A percentile compares a stretch with the other conserved stretches of the same genome.
These are phyloP conservation scores for Pilasporangium apinafurcum DNA, from an alignment of 352 stramenopile genomes.

Conservation along the genomic window DNA sequence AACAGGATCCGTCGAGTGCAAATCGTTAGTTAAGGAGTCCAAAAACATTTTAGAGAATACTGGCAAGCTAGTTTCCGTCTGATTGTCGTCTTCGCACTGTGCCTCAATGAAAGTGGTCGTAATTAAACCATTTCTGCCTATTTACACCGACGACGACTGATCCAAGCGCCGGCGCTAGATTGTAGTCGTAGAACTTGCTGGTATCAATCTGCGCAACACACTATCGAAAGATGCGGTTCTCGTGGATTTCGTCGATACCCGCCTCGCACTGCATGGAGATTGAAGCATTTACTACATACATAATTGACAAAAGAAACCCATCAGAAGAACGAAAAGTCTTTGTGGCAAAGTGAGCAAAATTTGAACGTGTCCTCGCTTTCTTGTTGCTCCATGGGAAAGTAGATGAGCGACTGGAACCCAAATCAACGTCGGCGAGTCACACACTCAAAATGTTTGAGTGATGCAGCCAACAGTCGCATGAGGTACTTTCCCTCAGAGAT, in stretches of 20 bases:
- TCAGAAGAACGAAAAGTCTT: slow-evolving; percentile 34
- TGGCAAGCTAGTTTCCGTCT: slow-evolving; percentile 19
- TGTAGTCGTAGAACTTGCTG: slow-evolving; percentile 40
- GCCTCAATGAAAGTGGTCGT: slow-evolving; percentile 12
- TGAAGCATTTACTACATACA: slow-evolving; percentile 39
- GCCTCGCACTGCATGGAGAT: slow-evolving; percentile 35
- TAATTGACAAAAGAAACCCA: slow-evolving; percentile 48
- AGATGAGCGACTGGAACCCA: slow-evolving; percentile 62
- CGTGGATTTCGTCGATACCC: slow-evolving; percentile 22
- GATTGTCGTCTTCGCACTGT: slow-evolving; percentile 13
- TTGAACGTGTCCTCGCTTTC: slow-evolving; percentile 11
- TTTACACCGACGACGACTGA: slow-evolving; percentile 32
- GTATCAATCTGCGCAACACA: slow-evolving; percentile 37
- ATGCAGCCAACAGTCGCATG: slow-evolving; percentile 38
- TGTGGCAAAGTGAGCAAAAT: slow-evolving; percentile 38
- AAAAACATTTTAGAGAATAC: slow-evolving; percentile 16
- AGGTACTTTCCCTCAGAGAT: slow-evolving; percentile 40
- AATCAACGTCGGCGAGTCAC: slow-evolving; percentile 57
- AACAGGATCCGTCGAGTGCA: slow-evolving; percentile 34
- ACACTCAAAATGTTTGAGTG: slow-evolving; percentile 38
- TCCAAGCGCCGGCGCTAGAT: slow-evolving; percentile 30
- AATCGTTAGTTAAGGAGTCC: slow-evolving; percentile 20
- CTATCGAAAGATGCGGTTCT: slow-evolving; percentile 31
- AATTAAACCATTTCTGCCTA: slow-evolving; percentile 28
- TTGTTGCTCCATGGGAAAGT: slow-evolving; percentile 37